Conservation (phyloP, 768 basidiomycete species). For the Leccinum fibrillosum region DNA sequence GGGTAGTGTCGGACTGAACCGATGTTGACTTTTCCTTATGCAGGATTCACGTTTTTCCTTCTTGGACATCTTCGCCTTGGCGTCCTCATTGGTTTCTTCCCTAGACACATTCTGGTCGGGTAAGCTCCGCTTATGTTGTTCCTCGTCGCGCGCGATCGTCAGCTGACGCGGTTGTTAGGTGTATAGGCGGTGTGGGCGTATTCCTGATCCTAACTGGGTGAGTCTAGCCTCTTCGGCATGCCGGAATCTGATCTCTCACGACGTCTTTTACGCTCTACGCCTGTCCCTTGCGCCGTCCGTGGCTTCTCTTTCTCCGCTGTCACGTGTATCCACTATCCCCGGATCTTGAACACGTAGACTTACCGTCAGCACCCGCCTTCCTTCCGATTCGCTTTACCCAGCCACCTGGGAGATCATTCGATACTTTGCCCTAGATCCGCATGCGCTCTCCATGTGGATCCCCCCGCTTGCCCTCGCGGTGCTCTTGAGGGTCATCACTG, state of each 20-base stretch:
- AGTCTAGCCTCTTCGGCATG: constrained; percentile 13
- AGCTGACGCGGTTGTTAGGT: constrained; percentile 34
- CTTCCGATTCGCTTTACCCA: constrained; percentile 67
- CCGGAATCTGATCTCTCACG: background rate
- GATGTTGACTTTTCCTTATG: background rate
- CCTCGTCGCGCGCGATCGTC: background rate
- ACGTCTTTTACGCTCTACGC: background rate
- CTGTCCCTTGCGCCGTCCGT: background rate
- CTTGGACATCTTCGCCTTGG: constrained; percentile 84
- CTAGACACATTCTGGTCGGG: constrained; percentile 95
- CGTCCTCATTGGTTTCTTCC: constrained; percentile 90
- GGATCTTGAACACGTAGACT: constrained; percentile 44
- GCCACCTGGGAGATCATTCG: constrained; percentile 63
- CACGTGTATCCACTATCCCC: background rate
- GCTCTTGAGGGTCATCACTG: constrained; percentile 75
- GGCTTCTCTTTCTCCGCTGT: background rate
- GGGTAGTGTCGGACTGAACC: background rate
- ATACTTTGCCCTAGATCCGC: constrained; percentile 60
- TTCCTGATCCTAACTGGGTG: constrained; percentile 91
- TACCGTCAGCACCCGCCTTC: constrained; percentile 79
- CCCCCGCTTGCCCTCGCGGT: constrained; percentile 76
- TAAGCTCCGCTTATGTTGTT: constrained; percentile 34
- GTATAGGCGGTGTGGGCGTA: constrained; percentile 94
- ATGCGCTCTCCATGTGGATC: constrained; percentile 73
- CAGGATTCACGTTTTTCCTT: constrained; percentile 66